phyloP scores from a whole-genome alignment of 2,329 filamentous ascomycete species.

The Pseudopyrenochaeta lycopersici region DNA sequence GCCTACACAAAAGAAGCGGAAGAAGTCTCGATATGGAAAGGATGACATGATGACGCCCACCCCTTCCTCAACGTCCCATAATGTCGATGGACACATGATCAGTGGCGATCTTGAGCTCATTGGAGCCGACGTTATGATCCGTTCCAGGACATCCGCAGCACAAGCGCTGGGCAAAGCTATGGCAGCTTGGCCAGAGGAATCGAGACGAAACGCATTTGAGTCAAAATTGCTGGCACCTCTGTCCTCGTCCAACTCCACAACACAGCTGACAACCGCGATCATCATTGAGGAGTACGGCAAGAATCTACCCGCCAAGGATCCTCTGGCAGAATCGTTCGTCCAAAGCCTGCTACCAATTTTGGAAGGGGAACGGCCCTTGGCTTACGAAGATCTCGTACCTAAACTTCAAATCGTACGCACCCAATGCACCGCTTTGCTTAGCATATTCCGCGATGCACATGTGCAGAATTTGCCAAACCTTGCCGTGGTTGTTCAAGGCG shows the following conservation, averaged over 20 bases:
- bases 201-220: conserved; percentile 70
- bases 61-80: conserved; percentile 73
- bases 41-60: conserved; percentile 63
- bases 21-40: conserved; percentile 81
- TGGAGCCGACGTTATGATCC: conserved; percentile 84
- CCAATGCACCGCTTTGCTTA: conserved; percentile 88
- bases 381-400: conserved; percentile 89
- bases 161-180: conserved; percentile 87
- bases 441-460: conserved; percentile 80
- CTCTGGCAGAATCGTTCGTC: conserved; percentile 68
- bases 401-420: conserved; percentile 89
- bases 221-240: conserved; percentile 72
- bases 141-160: conserved; percentile 87
- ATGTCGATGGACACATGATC: conserved; percentile 98
- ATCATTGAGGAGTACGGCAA: conserved; percentile 89
- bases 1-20: conserved; percentile 77
- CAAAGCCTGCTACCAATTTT: conserved; percentile 76
- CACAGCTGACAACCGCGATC: conserved; percentile 83
- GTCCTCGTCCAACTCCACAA: conserved; percentile 79
- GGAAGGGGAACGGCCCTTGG: conserved; percentile 79
- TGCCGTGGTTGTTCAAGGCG: conserved; percentile 92
- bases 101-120: conserved; percentile 96
- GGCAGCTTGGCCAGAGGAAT: conserved; percentile 72
- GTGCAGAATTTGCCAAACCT: conserved; percentile 75
- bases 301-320: conserved; percentile 52